These are phyloP conservation scores for Pleurotus ostreatus DNA, from an alignment of 768 basidiomycete species.

Conservation along the genomic window DNA sequence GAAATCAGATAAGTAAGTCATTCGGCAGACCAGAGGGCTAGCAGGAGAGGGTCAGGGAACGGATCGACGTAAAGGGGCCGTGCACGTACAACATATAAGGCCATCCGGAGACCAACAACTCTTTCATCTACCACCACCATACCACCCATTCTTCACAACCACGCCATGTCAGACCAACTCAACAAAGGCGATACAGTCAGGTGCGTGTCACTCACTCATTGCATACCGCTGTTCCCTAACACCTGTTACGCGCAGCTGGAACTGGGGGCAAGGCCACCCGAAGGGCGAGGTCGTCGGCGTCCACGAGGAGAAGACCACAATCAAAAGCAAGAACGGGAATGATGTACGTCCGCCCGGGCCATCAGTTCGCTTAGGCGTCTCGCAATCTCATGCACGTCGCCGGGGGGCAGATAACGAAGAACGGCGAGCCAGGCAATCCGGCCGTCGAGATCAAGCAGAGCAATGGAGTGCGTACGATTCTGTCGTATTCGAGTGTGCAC, in stretches of 20 bases:
- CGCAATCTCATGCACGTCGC: no score
- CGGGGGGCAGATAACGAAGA: neutral
- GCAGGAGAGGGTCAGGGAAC: no score
- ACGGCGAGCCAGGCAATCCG: neutral
- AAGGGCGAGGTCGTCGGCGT: conserved; percentile 2
- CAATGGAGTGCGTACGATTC: neutral
- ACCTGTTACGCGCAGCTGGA: neutral
- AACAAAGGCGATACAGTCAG: conserved; percentile 3
- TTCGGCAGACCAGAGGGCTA: no score
- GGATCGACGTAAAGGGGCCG: no score
- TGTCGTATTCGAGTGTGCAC: neutral
- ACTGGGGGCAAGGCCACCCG: conserved; percentile 5
- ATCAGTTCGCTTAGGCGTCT: no score
- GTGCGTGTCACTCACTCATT: neutral
- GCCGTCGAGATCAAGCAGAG: neutral
- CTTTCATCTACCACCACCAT: no score
- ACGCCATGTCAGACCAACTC: neutral
- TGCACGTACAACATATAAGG: no score
- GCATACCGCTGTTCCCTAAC: no score
- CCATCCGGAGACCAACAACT: no score
- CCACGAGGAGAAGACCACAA: neutral
- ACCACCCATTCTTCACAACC: no score
- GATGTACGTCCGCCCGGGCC: neutral
- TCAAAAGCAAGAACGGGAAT: conserved; percentile 5
- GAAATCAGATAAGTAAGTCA: no score